A percentile compares a stretch with the other conserved stretches of the same genome.
phyloP scores from a whole-genome alignment of 2,329 filamentous ascomycete genomes.

The Septoria linicola region DNA sequence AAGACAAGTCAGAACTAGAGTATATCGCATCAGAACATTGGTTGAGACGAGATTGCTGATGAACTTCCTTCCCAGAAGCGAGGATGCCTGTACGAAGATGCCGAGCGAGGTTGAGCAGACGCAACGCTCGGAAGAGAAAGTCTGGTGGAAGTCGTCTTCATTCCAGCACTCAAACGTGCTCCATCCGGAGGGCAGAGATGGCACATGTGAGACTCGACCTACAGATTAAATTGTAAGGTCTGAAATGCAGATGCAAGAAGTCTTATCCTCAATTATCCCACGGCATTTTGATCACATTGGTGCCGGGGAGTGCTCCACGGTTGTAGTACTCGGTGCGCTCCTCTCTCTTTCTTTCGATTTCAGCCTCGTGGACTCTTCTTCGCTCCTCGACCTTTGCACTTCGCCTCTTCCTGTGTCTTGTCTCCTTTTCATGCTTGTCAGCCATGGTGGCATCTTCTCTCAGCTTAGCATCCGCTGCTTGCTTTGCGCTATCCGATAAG shows the following conservation, averaged over 20 bases:
- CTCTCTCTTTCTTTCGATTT: constrained; percentile 42
- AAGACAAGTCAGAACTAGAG: no score
- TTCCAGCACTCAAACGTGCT: not conserved
- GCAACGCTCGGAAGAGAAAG: not conserved
- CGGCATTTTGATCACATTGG: constrained; percentile 23
- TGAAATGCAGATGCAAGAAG: no score
- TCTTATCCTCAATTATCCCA: constrained; percentile 20
- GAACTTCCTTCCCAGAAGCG: no score
- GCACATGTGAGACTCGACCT: not conserved
- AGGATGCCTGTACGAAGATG: not conserved
- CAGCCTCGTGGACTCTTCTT: constrained; percentile 41
- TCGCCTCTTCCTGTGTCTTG: constrained; percentile 36
- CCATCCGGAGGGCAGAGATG: not conserved
- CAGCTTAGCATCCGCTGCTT: constrained; percentile 42
- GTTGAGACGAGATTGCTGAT: not conserved
- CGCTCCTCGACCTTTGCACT: constrained; percentile 38
- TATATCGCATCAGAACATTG: not conserved
- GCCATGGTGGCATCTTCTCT: constrained; percentile 35
- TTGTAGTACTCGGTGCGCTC: constrained; percentile 38
- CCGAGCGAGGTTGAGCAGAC: not conserved
- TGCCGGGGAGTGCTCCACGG: constrained; percentile 39
- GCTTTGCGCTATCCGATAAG: constrained; percentile 47
- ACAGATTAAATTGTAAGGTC: not conserved
- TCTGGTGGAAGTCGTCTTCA: constrained; percentile 6
- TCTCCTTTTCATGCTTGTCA: constrained; percentile 39